These are phyloP conservation scores for Fomitopsis serialis DNA, from an alignment of 768 basidiomycete genomes.

Conservation along the genomic window DNA sequence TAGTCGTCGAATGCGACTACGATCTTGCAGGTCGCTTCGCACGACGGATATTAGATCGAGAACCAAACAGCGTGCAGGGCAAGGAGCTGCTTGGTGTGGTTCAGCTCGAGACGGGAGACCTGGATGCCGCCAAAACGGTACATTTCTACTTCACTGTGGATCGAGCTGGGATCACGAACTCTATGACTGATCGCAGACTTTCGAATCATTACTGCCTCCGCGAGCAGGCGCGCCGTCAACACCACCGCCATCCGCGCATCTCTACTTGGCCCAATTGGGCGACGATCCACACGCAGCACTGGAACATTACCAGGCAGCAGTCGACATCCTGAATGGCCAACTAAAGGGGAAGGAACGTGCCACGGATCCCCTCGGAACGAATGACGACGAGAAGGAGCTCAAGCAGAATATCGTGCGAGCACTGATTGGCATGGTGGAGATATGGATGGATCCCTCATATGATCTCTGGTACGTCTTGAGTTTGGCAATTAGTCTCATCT, in stretches of 20 bases:
- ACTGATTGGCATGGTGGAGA: slow-evolving; percentile 85
- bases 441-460: slow-evolving; percentile 91
- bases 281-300: slow-evolving; percentile 72
- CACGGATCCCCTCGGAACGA: slow-evolving; percentile 27
- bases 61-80: slow-evolving; percentile 59
- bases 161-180: not conserved
- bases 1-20: slow-evolving; percentile 83
- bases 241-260: slow-evolving; percentile 71
- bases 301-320: slow-evolving; percentile 74
- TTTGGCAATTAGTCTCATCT: not conserved
- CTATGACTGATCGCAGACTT: slow-evolving; percentile 41
- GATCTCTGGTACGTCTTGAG: slow-evolving; percentile 71
- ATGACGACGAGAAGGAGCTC: slow-evolving; percentile 50
- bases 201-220: slow-evolving; percentile 55
- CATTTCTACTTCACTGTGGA: slow-evolving; percentile 9
- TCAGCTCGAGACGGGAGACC: slow-evolving; percentile 74
- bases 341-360: slow-evolving; percentile 73
- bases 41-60: slow-evolving; percentile 58
- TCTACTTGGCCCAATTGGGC: slow-evolving; percentile 84
- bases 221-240: slow-evolving; percentile 50
- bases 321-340: slow-evolving; percentile 60
- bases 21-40: slow-evolving; percentile 73
- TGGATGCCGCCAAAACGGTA: slow-evolving; percentile 68
- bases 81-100: slow-evolving; percentile 79
- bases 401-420: slow-evolving; percentile 71